These are phyloP conservation scores for Gossypium lobatum DNA, from an alignment of 441 rosid genomes.

Conservation along the genomic window DNA sequence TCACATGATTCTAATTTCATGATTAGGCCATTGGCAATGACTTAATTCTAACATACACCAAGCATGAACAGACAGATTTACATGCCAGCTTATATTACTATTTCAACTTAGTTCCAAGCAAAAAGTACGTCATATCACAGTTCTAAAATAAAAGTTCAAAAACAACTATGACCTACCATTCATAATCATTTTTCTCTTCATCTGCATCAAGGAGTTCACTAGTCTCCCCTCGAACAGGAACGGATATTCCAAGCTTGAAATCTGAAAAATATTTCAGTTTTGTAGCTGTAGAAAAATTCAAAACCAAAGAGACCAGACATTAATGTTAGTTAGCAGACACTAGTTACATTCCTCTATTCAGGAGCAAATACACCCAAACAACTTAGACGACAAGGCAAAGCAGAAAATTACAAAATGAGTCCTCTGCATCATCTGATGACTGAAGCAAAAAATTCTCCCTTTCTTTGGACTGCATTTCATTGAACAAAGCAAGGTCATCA, in stretches of 20 bases:
- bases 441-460: conserved; percentile 78
- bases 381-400: conserved; percentile 13
- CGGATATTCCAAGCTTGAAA: conserved; percentile 44
- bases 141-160: conserved; percentile 6
- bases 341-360: conserved; percentile 1
- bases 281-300: conserved; percentile 46
- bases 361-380: conserved; percentile 4
- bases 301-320: conserved; percentile 21
- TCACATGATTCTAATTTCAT: neutral
- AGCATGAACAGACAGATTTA: neutral
- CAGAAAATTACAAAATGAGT: conserved; percentile 68
- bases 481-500: conserved; percentile 87
- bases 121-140: neutral
- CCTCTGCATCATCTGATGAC: conserved; percentile 73
- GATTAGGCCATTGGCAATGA: neutral
- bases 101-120: conserved; percentile 13
- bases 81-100: neutral
- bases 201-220: conserved; percentile 82
- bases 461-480: conserved; percentile 84
- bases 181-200: conserved; percentile 94
- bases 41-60: conserved; percentile 2
- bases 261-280: conserved; percentile 83
- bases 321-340: conserved; percentile 17
- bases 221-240: conserved; percentile 53
- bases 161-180: conserved; percentile 53